Evolutionary conservation across 2,329 filamentous ascomycete genomes (phyloP).

Genomic region (Apiospora phragmitis): DNA sequence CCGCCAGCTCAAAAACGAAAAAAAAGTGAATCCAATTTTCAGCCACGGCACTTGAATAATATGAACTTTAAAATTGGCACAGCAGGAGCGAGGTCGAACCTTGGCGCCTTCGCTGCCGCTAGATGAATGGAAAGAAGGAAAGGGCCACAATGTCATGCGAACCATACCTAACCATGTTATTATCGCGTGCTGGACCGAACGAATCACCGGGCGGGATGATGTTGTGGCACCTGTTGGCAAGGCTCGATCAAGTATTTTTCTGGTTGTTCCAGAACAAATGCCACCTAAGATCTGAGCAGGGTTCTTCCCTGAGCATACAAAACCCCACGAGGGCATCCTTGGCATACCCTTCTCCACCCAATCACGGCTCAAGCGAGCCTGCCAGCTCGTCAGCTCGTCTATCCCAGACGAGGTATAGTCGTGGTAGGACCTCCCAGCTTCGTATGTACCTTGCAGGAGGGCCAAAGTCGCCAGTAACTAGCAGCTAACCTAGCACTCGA

Average conservation of each 20-base stretch:
- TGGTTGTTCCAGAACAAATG: slow-evolving; percentile 1
- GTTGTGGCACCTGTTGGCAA: neutral
- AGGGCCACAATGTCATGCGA: neutral
- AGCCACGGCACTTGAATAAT: neutral
- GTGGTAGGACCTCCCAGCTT: neutral
- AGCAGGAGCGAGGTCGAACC: neutral
- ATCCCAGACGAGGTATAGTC: neutral
- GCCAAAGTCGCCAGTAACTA: neutral
- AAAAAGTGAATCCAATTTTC: neutral
- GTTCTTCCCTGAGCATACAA: neutral
- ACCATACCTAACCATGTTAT: neutral
- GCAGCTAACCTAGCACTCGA: neutral
- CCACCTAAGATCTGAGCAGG: neutral
- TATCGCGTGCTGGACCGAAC: neutral
- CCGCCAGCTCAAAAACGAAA: neutral
- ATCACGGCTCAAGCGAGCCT: neutral
- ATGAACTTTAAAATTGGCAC: neutral
- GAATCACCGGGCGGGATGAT: neutral
- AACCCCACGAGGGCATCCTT: neutral
- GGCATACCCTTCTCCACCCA: neutral
- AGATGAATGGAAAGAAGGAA: neutral
- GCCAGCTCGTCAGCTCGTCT: neutral
- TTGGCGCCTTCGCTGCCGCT: neutral
- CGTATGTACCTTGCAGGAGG: neutral
- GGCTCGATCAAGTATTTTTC: neutral